phyloP scores from a whole-genome alignment of 2,329 filamentous ascomycete genomes.

The Cladosporium sp. region DNA sequence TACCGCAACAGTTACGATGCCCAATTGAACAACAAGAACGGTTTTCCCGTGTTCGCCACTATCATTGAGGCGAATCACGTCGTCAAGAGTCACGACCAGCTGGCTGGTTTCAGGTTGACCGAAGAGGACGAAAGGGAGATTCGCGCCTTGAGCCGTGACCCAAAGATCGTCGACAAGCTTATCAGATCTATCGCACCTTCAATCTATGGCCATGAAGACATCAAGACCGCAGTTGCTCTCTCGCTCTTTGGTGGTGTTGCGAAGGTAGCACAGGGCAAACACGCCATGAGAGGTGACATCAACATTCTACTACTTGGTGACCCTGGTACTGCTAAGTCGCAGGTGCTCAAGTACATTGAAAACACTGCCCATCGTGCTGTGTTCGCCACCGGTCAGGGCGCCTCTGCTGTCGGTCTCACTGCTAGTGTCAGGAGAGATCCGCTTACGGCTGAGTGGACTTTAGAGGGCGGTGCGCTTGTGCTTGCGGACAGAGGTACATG shows the following conservation, averaged over 20 bases:
- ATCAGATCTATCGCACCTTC: conserved; percentile 91
- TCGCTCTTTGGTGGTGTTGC: conserved; percentile 93
- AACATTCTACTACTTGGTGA: conserved; percentile 95
- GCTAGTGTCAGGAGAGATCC: conserved; percentile 94
- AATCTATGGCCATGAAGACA: conserved; percentile 93
- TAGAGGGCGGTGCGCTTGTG: conserved; percentile 92
- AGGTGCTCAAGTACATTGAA: conserved; percentile 95
- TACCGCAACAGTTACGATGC: conserved; percentile 99
- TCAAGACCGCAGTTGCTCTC: conserved; percentile 93
- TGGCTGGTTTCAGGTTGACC: conserved; percentile 91
- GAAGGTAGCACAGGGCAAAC: conserved; percentile 83
- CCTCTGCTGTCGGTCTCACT: conserved; percentile 94
- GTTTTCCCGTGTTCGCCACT: conserved; percentile 96
- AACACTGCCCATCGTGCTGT: conserved; percentile 96
- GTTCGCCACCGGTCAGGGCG: conserved; percentile 95
- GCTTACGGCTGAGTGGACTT: conserved; percentile 92
- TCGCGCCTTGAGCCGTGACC: conserved; percentile 79
- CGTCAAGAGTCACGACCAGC: conserved; percentile 93
- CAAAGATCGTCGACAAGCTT: conserved; percentile 87
- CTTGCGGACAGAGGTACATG: conserved; percentile 93
- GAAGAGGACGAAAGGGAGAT: conserved; percentile 94
- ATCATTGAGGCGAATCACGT: conserved; percentile 97
- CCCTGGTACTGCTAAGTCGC: conserved; percentile 95
- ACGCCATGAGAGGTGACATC: conserved; percentile 93
- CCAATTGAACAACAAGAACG: conserved; percentile 96